phyloP scores from a whole-genome alignment of 768 basidiomycete genomes.

The Auriscalpium vulgare region DNA sequence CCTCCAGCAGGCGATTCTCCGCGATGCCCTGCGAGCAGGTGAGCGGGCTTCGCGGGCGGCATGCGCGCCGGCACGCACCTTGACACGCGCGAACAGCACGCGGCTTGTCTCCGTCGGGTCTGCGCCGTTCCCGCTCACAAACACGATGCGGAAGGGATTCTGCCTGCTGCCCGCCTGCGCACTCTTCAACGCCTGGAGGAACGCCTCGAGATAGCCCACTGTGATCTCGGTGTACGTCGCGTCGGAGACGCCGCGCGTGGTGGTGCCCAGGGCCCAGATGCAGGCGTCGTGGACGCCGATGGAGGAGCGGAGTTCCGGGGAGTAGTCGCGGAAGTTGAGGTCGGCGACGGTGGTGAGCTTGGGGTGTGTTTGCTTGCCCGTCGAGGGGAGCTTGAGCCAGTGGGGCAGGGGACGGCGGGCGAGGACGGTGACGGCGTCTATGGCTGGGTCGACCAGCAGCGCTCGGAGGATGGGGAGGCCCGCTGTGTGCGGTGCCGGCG shows the following conservation, averaged over 20 bases:
- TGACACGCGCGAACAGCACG: constrained; percentile 17
- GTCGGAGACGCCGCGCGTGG: constrained; percentile 9
- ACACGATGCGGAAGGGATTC: constrained; percentile 21
- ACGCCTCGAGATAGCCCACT: constrained; percentile 16
- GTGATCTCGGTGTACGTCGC: constrained; percentile 18
- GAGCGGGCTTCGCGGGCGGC: no score
- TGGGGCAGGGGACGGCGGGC: constrained; percentile 18
- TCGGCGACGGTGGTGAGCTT: constrained; percentile 17
- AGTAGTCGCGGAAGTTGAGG: constrained; percentile 14
- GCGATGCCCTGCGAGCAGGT: neutral
- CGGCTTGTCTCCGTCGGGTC: constrained; percentile 19
- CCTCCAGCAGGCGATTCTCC: constrained; percentile 11
- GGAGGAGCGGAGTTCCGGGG: constrained; percentile 6
- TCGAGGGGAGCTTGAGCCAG: constrained; percentile 9
- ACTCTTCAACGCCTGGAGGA: constrained; percentile 5
- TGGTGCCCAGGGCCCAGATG: constrained; percentile 20
- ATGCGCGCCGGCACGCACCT: constrained; percentile 10
- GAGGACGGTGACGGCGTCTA: constrained; percentile 18
- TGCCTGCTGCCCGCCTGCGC: constrained; percentile 9
- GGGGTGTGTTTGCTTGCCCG: constrained; percentile 5
- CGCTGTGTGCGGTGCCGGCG: constrained; percentile 5
- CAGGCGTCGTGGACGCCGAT: constrained; percentile 19
- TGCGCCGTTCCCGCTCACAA: constrained; percentile 21
- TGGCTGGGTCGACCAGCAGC: constrained; percentile 11
- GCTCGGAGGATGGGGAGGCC: constrained; percentile 17